Percentiles rank a stretch among this genome's conserved stretches.
These are phyloP conservation scores for Yamadazyma songkhlaensis DNA, from an alignment of 1,139 yeast species.

Conservation along the genomic window DNA sequence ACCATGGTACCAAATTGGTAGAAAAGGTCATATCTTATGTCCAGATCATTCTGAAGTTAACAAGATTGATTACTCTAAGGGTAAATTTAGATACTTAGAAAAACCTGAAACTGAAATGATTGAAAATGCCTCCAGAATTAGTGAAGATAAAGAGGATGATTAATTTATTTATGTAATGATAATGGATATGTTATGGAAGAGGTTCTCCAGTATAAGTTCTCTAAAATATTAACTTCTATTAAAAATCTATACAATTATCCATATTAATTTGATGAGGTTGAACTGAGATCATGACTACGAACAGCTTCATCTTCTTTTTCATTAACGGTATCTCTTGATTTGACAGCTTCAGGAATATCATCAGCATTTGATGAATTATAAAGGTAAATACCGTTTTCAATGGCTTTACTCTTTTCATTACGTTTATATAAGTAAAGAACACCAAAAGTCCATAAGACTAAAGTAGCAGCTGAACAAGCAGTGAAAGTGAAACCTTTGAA, in stretches of 20 bases:
- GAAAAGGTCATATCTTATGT: slow-evolving; percentile 49
- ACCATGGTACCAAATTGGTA: slow-evolving; percentile 55
- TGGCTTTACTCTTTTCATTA: slow-evolving; percentile 51
- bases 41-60: slow-evolving; percentile 49
- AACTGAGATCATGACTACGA: slow-evolving; percentile 3
- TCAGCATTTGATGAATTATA: slow-evolving; percentile 34
- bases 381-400: slow-evolving; percentile 49
- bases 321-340: slow-evolving; percentile 1
- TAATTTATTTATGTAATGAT: not conserved
- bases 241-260: not conserved
- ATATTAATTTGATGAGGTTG: slow-evolving; percentile 2
- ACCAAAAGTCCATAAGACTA: slow-evolving; percentile 51
- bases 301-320: slow-evolving; percentile 7
- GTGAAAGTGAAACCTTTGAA: slow-evolving; percentile 46
- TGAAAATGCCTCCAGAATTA: slow-evolving; percentile 9
- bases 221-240: not conserved
- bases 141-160: slow-evolving; percentile 9
- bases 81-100: slow-evolving; percentile 8
- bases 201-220: no score
- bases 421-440: slow-evolving; percentile 58
- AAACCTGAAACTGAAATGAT: slow-evolving; percentile 8
- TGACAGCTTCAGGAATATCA: slow-evolving; percentile 15
- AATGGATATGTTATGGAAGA: no score
- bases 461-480: slow-evolving; percentile 50
- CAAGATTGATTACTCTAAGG: slow-evolving; percentile 9